These are phyloP conservation scores for Termitomyces sp. DNA, from an alignment of 768 basidiomycete species.

Conservation along the genomic window DNA sequence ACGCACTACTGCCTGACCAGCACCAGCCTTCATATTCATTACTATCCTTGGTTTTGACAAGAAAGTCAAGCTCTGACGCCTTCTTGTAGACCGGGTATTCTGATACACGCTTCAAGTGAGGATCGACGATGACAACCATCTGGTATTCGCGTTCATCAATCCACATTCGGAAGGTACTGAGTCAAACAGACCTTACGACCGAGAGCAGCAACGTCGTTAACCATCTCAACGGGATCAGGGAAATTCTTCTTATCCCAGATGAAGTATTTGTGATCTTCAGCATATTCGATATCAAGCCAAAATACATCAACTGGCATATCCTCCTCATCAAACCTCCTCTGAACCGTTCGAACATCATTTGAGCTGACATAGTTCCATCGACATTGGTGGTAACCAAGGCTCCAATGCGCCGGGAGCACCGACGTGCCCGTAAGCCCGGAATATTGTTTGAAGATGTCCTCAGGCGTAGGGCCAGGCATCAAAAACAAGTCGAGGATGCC, in stretches of 20 bases:
- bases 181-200: conserved; percentile 66
- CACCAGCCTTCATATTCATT: conserved; percentile 97
- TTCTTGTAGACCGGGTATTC: conserved; percentile 81
- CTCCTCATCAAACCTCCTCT: conserved; percentile 85
- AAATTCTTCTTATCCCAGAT: conserved; percentile 92
- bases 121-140: conserved; percentile 99
- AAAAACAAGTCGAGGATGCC: conserved; percentile 94
- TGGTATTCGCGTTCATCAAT: conserved; percentile 24
- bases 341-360: conserved; percentile 80
- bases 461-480: conserved; percentile 84
- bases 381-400: conserved; percentile 95
- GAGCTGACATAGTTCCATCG: conserved; percentile 97
- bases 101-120: conserved; percentile 83
- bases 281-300: conserved; percentile 97
- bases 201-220: conserved; percentile 76
- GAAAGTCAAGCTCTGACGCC: conserved; percentile 74
- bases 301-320: conserved; percentile 95
- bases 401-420: conserved; percentile 86
- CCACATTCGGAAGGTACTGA: not conserved
- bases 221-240: conserved; percentile 94
- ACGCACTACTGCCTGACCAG: conserved; percentile 94
- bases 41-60: conserved; percentile 78
- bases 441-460: conserved; percentile 83
- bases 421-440: conserved; percentile 78
- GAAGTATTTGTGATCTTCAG: conserved; percentile 93